Conservation (phyloP, 805 yeast genomes). For the Middelhovenomyces tepae region DNA sequence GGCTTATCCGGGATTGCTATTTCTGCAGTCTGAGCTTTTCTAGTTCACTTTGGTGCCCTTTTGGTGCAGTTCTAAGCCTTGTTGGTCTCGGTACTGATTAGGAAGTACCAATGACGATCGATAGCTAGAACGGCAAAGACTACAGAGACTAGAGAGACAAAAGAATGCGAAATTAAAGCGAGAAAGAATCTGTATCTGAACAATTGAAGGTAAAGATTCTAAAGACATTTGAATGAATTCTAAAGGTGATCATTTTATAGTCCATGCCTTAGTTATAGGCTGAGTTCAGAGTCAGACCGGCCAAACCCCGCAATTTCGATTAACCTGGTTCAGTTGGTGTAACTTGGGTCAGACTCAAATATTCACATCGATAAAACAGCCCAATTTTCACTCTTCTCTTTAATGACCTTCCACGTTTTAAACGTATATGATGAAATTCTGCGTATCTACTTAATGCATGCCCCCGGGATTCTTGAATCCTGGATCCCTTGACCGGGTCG, state of each 20-base stretch:
- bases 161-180: neutral
- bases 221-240: too few species aligned
- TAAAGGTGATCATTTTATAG: too few species aligned
- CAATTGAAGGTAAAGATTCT: too few species aligned
- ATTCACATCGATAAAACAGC: too few species aligned
- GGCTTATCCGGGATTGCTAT: neutral
- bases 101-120: neutral
- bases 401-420: conserved; percentile 27
- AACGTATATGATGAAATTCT: conserved; percentile 24
- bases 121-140: neutral
- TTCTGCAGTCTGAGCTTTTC: neutral
- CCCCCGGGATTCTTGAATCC: conserved; percentile 15
- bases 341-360: too few species aligned
- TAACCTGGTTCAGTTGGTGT: too few species aligned
- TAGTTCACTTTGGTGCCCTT: too few species aligned
- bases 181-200: too few species aligned
- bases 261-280: too few species aligned
- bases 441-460: conserved; percentile 19
- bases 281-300: too few species aligned
- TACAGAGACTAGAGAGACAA: neutral
- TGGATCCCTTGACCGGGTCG: conserved; percentile 23
- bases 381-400: conserved; percentile 12
- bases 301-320: too few species aligned
- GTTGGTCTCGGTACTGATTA: neutral
- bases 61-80: too few species aligned